Evolutionary conservation across 768 basidiomycete species (phyloP), one percentile per base, ranked within the genome.

Genomic region (Lentinus brumalis): DNA sequence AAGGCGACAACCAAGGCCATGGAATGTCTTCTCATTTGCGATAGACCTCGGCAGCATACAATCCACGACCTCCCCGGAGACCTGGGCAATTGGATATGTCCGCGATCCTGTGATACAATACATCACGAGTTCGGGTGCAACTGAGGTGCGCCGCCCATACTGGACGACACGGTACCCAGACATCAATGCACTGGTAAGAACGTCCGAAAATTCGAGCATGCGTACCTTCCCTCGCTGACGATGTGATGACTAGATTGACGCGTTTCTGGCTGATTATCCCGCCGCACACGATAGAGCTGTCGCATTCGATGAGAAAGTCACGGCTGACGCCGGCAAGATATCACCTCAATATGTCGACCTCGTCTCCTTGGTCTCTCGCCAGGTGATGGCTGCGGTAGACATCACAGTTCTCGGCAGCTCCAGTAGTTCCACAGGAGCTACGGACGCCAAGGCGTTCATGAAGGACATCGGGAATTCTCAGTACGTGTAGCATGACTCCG

Each of bases 51-150:
- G 73, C 1, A 56, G 3, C 7, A 67, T 71, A 29, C 41, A 35
- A n/a, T 42, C 49, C 12, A 68, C 67, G 1, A 29, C 60, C 8
- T 35, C 38, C 4, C 64, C 73, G 0, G 58, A 67, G 11, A 65
- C 70, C 5, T 73, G 70, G 69, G 47, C 68, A 0, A 53, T 74
- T 9, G 71, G 73, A 2, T 63, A 62, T 47, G 56, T 68, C 4
- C 59, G 69, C 7, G 66, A 74, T 38, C 69, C 68, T 3, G 65
- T 64, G 2, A 49, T 73, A 42, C 53, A 58, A 32, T 73, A 69
- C 46, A 65, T 52, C n/a, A 60, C 53, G 1, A 21, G 63, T 0
- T 26, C 35, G 10, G 66, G 67, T 2, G 31, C 31, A 7, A 15
- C 30, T 0, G 56, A 70, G 38, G 16, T 39, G 5, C 61, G 68